Base-by-base conservation (phyloP, 176 grass and related monocot genomes). In the Musa schizocarpa region DNA sequence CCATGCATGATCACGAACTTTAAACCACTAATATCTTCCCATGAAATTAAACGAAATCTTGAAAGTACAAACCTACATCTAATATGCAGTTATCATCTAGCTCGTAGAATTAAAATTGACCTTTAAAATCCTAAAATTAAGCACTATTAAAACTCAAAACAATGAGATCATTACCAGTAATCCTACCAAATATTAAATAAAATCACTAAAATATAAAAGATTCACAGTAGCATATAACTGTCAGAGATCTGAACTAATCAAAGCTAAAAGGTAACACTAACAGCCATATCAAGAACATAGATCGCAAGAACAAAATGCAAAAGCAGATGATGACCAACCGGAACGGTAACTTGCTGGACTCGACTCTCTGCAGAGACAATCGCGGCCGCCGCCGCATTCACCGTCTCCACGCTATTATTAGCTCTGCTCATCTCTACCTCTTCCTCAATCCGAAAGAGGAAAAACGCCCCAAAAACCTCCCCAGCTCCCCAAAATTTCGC, bases 351-450 rank as follows among this genome's bases (percentile, higher is more conserved):
- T 70, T 85, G 77, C 71, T 79, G 82, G 13, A 65, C 69, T 52
- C 82, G 71, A 53, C 53, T 85, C 76, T 85, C 91, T 65, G 87
- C 85, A 12, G 85, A 79, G 23, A 89, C 68, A 19, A 95, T 85
- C 54, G 78, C 85, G 50, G 77, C 86, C 68, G 91, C 91, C 3
- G 91, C 88, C n/a, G 87, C 87, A 59, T 76, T 86, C 73, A 95
- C 91, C 34, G 85, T 90, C 59, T 84, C 78, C 63, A 73, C 43
- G 74, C 78, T 87, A 54, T 74, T 73, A 19, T 91, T 77, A 21
- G 73, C 75, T 78, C 83, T 81, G 34, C 61, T 81, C 77, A 85
- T 80, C 63, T 69, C 61, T 13, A 51, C 54, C 26, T 22, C 64
- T 75, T 70, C 68, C 63, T 53, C 67, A 73, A 83, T 64, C 53